phyloP scores from a whole-genome alignment of 2,329 filamentous ascomycete genomes.

The Reticulascus tulasneorum region DNA sequence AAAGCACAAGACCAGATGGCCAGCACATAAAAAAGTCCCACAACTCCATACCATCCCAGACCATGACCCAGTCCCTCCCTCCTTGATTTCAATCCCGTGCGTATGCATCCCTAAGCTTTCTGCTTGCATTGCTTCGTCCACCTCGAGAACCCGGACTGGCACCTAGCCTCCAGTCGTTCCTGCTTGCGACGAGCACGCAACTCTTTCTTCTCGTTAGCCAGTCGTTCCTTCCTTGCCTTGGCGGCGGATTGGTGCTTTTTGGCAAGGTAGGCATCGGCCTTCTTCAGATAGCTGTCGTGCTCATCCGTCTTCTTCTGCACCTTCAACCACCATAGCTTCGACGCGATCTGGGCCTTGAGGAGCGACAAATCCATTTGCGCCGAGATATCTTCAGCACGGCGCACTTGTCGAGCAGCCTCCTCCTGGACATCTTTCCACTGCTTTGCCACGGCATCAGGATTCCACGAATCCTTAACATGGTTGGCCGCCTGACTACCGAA shows the following conservation, averaged over 20 bases:
- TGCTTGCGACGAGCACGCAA: slow-evolving; percentile 22
- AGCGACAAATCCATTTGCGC: slow-evolving; percentile 41
- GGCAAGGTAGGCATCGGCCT: slow-evolving; percentile 40
- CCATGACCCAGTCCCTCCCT: slow-evolving; percentile 3
- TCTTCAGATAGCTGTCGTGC: slow-evolving; percentile 40
- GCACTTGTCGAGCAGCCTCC: slow-evolving; percentile 26
- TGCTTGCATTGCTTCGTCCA: slow-evolving; percentile 15
- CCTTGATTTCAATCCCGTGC: slow-evolving; percentile 10
- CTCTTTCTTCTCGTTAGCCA: slow-evolving; percentile 22
- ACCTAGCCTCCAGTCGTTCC: slow-evolving; percentile 16
- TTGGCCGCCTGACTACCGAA: slow-evolving; percentile 4
- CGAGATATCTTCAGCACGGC: slow-evolving; percentile 30
- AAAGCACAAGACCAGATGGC: slow-evolving; percentile 1
- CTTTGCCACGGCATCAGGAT: slow-evolving; percentile 16
- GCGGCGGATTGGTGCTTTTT: slow-evolving; percentile 28
- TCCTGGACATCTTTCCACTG: slow-evolving; percentile 25
- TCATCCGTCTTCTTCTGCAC: slow-evolving; percentile 46
- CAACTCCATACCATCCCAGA: slow-evolving; percentile 5
- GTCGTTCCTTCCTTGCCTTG: slow-evolving; percentile 22
- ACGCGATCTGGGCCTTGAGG: slow-evolving; percentile 50
- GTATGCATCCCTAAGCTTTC: slow-evolving; percentile 5
- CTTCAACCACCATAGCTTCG: slow-evolving; percentile 55
- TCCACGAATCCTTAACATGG: slow-evolving; percentile 6
- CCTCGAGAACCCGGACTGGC: slow-evolving; percentile 14
- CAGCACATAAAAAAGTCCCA: slow-evolving; percentile 9